Evolutionary conservation across 352 stramenopile species (phyloP), one percentile per base, ranked within the genome.

Genomic region (Phytopythium montanum): DNA sequence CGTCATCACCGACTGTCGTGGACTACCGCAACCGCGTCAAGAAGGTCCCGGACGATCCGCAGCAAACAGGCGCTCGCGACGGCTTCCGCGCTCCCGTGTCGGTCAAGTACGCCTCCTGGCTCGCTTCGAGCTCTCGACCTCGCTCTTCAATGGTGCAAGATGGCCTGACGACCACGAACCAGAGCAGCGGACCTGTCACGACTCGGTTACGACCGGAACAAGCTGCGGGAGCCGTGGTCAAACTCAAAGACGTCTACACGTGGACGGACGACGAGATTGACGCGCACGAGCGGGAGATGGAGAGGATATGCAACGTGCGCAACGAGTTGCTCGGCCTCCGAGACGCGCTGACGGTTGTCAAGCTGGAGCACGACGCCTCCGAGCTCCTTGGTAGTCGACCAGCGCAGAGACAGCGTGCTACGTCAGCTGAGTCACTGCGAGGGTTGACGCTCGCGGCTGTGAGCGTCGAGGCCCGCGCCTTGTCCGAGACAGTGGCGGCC

Each of bases 201-300:
- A 29, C 42, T 21, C 42, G 21, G 21, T 5, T 56, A 21, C 8
- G 31, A 9, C 52, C 52, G 19, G 34, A 41, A 7, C 34, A 49
- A 36, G 23, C 21, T 2, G 34, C 52, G 26, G 38, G 33, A 25
- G 25, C 13, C 13, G 8, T 49, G 0, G 54, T 75, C 39, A 44
- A 48, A 7, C 41, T 85, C 14, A 64, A 69, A 25, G 61, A 79
- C 23, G 61, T 80, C 44, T 80, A 69, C 53, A 52, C 54, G 25
- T 86, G 76, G 79, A 78, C 58, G 1, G 71, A 89, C 36, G 58
- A 73, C 8, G 73, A 87, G 23, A 80, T 87, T 34, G 69, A 79
- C 28, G 36, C 18, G 4, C 71, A 83, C 54, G 64, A 79, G 45
- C 60, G 73, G 23, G 65, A 85, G 19, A 81, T 61, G 7, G 66